Percentiles rank a stretch among this genome's conserved stretches.
Conservation (phyloP, 805 yeast species). For the Wickerhamomyces sydowiorum region DNA sequence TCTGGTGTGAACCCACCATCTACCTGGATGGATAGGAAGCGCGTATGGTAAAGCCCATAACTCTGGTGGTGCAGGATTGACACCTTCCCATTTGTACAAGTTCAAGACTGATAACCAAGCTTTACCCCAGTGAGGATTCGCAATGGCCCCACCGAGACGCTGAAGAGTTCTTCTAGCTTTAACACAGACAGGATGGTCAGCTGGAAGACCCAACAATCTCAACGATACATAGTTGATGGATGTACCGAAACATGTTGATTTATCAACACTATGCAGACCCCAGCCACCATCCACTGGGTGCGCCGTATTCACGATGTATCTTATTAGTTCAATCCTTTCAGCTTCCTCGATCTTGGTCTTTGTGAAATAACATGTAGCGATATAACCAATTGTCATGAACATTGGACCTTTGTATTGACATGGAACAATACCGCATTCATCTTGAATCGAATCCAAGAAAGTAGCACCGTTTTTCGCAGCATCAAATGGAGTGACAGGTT, state of each 20-base stretch:
- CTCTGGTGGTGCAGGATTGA: conserved; percentile 97
- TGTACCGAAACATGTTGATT: conserved; percentile 94
- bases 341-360: conserved; percentile 63
- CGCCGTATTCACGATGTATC: conserved; percentile 86
- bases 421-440: conserved; percentile 80
- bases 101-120: conserved; percentile 80
- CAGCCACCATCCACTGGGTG: conserved; percentile 99
- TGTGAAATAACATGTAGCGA: conserved; percentile 68
- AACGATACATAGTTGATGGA: conserved; percentile 78
- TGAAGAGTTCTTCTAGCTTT: conserved; percentile 70
- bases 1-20: conserved; percentile 99
- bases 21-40: conserved; percentile 84
- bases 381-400: conserved; percentile 92
- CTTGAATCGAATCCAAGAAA: conserved; percentile 68
- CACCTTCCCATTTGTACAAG: conserved; percentile 92
- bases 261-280: conserved; percentile 93
- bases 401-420: conserved; percentile 95
- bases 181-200: conserved; percentile 69
- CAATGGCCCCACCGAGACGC: conserved; percentile 82
- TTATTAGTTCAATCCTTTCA: conserved; percentile 60
- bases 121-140: conserved; percentile 97
- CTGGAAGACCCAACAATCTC: conserved; percentile 70
- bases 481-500: conserved; percentile 39
- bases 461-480: conserved; percentile 72
- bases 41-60: conserved; percentile 81